These are phyloP conservation scores for Schwanniomyces etchellsii DNA, from an alignment of 1,139 yeast species.

Conservation along the genomic window DNA sequence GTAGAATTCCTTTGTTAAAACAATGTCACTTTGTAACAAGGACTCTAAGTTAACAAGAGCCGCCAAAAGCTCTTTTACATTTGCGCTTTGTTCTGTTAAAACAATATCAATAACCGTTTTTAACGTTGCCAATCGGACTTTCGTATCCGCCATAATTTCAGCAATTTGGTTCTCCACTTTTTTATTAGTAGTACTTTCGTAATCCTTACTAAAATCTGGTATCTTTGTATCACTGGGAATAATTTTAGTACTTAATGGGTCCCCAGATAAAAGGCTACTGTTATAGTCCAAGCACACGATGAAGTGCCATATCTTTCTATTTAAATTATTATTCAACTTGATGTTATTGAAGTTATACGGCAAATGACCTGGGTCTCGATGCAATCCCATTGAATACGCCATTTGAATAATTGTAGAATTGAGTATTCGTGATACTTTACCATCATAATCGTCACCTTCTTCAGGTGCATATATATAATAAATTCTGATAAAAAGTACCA, in stretches of 20 bases:
- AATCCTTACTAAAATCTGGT: conserved; percentile 2
- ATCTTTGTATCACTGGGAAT: conserved; percentile 5
- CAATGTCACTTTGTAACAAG: neutral
- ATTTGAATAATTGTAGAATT: conserved; percentile 33
- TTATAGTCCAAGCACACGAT: conserved; percentile 16
- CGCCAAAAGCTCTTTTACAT: neutral
- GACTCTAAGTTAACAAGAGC: neutral
- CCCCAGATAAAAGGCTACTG: conserved; percentile 10
- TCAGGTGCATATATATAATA: conserved; percentile 43
- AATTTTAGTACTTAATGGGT: conserved; percentile 2
- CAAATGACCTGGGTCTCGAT: conserved; percentile 33
- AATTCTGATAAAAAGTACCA: conserved; percentile 31
- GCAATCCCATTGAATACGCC: conserved; percentile 40
- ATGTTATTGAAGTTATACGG: conserved; percentile 13
- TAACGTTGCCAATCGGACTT: neutral
- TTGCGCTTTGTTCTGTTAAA: neutral
- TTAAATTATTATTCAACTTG: conserved; percentile 26
- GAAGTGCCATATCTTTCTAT: conserved; percentile 48
- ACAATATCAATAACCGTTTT: neutral
- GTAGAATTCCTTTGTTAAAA: neutral
- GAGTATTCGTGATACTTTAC: conserved; percentile 37
- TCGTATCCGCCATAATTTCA: neutral
- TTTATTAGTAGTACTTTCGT: conserved; percentile 1
- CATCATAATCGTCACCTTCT: conserved; percentile 44
- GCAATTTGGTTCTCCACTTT: neutral